Conservation (phyloP, 768 basidiomycete genomes). For the Serpula lacrymans region DNA sequence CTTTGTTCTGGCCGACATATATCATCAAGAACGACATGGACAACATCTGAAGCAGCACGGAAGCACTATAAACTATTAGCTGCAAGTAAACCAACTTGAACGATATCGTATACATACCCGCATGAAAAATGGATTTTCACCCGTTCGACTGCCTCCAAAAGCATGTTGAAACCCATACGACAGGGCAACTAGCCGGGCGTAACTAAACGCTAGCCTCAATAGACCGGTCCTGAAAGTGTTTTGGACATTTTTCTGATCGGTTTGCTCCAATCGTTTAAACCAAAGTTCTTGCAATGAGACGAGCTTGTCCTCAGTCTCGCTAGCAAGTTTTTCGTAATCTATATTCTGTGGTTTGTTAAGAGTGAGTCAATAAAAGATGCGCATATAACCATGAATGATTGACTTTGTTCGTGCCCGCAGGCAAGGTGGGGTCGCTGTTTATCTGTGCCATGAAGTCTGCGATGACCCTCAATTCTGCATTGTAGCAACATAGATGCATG, state of each 20-base stretch:
- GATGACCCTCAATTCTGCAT: constrained; percentile 66
- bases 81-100: neutral
- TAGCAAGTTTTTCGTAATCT: constrained; percentile 62
- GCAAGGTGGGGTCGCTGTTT: constrained; percentile 70
- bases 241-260: constrained; percentile 52
- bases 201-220: constrained; percentile 61
- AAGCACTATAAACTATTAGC: constrained; percentile 46
- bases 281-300: constrained; percentile 52
- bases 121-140: constrained; percentile 64
- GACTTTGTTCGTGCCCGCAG: constrained; percentile 76
- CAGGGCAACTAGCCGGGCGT: constrained; percentile 63
- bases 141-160: constrained; percentile 49
- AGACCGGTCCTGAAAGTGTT: constrained; percentile 60
- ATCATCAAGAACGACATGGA: constrained; percentile 56
- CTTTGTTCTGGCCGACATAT: constrained; percentile 52
- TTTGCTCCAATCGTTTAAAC: constrained; percentile 47
- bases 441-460: constrained; percentile 58
- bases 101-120: constrained; percentile 44
- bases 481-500: constrained; percentile 78
- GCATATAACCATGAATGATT: neutral
- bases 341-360: constrained; percentile 44
- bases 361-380: constrained; percentile 1
- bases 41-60: constrained; percentile 62
- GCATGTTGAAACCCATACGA: constrained; percentile 79
- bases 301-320: constrained; percentile 68